Percentiles rank a stretch among this genome's conserved stretches.
Conservation (phyloP, 164 flowering plant species). For the Annona cherimola region DNA sequence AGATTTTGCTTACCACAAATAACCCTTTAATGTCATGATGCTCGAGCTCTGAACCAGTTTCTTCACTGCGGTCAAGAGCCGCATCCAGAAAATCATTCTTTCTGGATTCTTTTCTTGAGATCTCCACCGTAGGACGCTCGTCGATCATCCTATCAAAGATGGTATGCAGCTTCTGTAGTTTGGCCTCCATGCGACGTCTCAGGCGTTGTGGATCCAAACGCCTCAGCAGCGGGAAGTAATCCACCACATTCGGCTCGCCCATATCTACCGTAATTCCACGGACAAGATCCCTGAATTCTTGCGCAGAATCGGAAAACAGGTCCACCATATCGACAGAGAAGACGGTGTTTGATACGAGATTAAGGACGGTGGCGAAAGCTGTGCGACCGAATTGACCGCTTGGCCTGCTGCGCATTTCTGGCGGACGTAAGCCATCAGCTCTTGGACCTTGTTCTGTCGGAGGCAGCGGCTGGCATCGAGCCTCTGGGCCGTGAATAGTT, state of each 20-base stretch:
- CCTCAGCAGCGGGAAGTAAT: slow-evolving; percentile 7
- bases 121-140: background rate
- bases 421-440: slow-evolving; percentile 12
- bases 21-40: background rate
- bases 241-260: slow-evolving; percentile 4
- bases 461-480: slow-evolving; percentile 20
- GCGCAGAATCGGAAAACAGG: background rate
- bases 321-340: slow-evolving; percentile 9
- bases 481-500: slow-evolving; percentile 17
- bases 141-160: background rate
- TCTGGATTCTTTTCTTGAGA: background rate
- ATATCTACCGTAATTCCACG: background rate
- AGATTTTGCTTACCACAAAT: background rate
- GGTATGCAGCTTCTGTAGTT: background rate
- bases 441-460: slow-evolving; percentile 16
- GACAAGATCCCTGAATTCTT: slow-evolving; percentile 5
- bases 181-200: background rate
- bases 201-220: slow-evolving; percentile 4
- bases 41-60: background rate
- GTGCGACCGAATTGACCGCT: background rate
- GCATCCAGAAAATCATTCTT: slow-evolving; percentile 6
- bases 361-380: background rate
- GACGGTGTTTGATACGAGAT: slow-evolving; percentile 4
- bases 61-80: slow-evolving; percentile 2
- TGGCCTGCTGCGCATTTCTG: background rate